These are phyloP conservation scores for Earliella scabrosa DNA, from an alignment of 1,284 basidiomycete species.

Conservation along the genomic window DNA sequence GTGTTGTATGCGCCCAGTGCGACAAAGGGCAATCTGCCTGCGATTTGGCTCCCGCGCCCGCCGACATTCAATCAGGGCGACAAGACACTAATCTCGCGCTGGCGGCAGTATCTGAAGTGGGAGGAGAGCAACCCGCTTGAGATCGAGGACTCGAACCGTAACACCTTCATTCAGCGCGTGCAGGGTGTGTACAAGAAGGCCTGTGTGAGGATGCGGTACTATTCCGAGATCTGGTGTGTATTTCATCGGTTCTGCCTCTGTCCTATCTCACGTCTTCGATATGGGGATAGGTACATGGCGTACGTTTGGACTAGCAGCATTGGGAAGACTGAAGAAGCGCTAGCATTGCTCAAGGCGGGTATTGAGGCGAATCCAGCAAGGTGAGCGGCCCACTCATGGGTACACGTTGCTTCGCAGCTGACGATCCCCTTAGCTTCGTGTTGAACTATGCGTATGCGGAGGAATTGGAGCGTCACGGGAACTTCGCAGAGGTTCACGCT, in stretches of 20 bases:
- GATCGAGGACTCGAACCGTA: constrained; percentile 85
- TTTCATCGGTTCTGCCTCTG: background rate
- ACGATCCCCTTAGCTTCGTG: constrained; percentile 66
- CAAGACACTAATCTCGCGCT: constrained; percentile 76
- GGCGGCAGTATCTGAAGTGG: constrained; percentile 95
- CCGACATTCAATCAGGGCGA: constrained; percentile 81
- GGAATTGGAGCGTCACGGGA: constrained; percentile 70
- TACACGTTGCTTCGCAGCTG: too few relatives aligned
- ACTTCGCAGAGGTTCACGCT: constrained; percentile 68
- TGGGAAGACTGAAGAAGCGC: constrained; percentile 84
- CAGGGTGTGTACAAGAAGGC: constrained; percentile 89
- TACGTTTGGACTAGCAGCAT: constrained; percentile 78
- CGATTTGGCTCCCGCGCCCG: constrained; percentile 69
- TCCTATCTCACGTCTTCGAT: too few relatives aligned
- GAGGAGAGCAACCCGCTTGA: constrained; percentile 95
- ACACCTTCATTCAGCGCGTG: constrained; percentile 71
- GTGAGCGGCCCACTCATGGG: constrained; percentile 50
- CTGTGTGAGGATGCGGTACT: constrained; percentile 90
- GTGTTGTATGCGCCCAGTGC: constrained; percentile 62
- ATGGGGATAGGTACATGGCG: constrained; percentile 79
- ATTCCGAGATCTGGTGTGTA: constrained; percentile 89
- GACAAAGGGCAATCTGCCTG: constrained; percentile 41
- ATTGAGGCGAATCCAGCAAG: constrained; percentile 88
- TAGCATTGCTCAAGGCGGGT: constrained; percentile 82
- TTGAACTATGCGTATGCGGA: constrained; percentile 93